Base-by-base conservation (phyloP, 352 stramenopile genomes). In the Phytophthora hybrid region DNA sequence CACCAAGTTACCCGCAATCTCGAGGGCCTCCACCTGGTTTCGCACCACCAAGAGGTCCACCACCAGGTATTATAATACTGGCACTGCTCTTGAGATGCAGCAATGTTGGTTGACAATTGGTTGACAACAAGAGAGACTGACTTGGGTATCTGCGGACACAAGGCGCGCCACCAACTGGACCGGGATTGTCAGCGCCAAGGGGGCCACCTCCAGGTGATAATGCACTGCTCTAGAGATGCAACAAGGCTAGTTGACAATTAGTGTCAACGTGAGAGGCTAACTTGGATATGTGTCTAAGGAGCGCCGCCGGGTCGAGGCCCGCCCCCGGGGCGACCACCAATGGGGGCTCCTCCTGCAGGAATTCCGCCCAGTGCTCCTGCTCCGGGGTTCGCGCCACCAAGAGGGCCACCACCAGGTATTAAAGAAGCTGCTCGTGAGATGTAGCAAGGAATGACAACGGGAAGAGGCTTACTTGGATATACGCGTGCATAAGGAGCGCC, bases 1-100 rank as follows among this genome's bases (percentile, higher is more conserved):
- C 84, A 16, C 76, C 79, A 47, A 76, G 72, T 31, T 92, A 90
- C 37, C 85, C 86, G 11, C 84, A 90, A 59, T 78, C 82, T 52
- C 74, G 84, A 51, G 84, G 83, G 4, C 83, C 83, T 26, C 82
- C 83, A 2, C 87, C 84, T 29, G 84, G 84, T 54, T 70, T 79
- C 59, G 77, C 74, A n/a, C 78, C 79, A 5, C 81, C 86, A 5
- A 75, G 76, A 58, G 80, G 83, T 16, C 77, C 80, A 29, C 84
- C 81, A 18, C 77, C 79, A 80, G 83, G 83, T 87, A 68, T 41
- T 13, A 10, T 55, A 8, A 44, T 16, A 6, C 6, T 44, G 37
- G 1, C 46, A 49, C 57, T 6, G 16, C 11, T 29, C 37, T 44
- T 44, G 37, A 44, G 11, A 44, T 44, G 37, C 37, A 44, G 10